Conservation (phyloP, 1,284 basidiomycete genomes). For the Moniliophthora roreri region DNA sequence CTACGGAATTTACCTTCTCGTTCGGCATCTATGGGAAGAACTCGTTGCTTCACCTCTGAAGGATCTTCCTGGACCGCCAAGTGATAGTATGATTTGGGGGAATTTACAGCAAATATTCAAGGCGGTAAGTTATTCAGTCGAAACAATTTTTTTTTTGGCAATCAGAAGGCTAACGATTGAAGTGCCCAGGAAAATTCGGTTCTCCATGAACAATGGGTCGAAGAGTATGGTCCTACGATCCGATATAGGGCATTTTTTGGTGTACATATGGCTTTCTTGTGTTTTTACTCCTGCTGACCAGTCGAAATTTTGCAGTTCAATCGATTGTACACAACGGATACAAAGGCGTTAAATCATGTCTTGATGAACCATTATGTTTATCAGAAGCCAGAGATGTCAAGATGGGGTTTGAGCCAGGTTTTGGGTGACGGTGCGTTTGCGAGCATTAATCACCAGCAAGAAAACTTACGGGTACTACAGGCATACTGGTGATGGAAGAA, state of each 20-base stretch:
- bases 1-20: conserved; percentile 25
- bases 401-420: conserved; percentile 36
- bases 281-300: neutral
- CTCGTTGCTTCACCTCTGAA: conserved; percentile 40
- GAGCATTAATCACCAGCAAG: neutral
- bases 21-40: conserved; percentile 25
- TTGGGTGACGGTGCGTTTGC: conserved; percentile 41
- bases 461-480: neutral
- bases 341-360: conserved; percentile 49
- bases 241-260: conserved; percentile 45
- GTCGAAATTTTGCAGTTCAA: conserved; percentile 28
- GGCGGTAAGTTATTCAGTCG: conserved; percentile 29
- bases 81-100: conserved; percentile 50
- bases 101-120: conserved; percentile 45
- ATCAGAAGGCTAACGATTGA: neutral
- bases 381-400: conserved; percentile 40
- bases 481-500: conserved; percentile 11
- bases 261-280: conserved; percentile 31
- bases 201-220: conserved; percentile 53
- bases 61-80: conserved; percentile 50
- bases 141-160: neutral
- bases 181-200: conserved; percentile 39
- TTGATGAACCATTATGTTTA: conserved; percentile 45
- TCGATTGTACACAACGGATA: conserved; percentile 46
- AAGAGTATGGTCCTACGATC: conserved; percentile 53